Percentiles rank a stretch among this genome's conserved stretches.
Conservation (phyloP, 768 basidiomycete species). For the Pleurotus djamor region DNA sequence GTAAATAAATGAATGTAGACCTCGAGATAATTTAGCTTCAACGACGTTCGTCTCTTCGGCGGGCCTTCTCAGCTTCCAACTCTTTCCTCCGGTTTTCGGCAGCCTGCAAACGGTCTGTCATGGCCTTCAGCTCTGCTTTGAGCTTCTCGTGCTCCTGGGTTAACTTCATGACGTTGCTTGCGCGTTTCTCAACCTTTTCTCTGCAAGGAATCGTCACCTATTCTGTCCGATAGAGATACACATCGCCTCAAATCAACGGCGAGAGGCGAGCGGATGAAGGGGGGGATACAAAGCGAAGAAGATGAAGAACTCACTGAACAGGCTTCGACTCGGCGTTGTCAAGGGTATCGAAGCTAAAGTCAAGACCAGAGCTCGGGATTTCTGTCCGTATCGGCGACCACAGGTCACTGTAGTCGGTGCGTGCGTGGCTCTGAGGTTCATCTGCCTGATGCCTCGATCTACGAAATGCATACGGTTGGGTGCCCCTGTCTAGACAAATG, state of each 20-base stretch:
- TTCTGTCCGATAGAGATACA: constrained; percentile 8
- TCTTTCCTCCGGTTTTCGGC: constrained; percentile 63
- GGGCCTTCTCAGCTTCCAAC: constrained; percentile 22
- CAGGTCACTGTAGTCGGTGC: constrained; percentile 15
- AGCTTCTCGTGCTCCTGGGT: constrained; percentile 79
- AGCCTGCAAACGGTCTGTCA: constrained; percentile 73
- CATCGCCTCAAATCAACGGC: not conserved
- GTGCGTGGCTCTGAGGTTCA: constrained; percentile 13
- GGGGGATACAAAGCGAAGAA: constrained; percentile 9
- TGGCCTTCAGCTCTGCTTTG: constrained; percentile 70
- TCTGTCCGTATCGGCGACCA: constrained; percentile 38
- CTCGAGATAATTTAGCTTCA: not conserved
- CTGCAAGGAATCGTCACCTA: constrained; percentile 26
- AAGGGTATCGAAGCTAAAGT: constrained; percentile 41
- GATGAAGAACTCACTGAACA: constrained; percentile 44
- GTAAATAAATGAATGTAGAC: not conserved
- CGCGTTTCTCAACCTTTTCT: constrained; percentile 64
- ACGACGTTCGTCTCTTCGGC: constrained; percentile 20
- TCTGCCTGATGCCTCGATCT: not conserved
- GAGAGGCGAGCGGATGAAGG: not conserved
- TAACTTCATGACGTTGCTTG: constrained; percentile 74
- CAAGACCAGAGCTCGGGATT: constrained; percentile 47
- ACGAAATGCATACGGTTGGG: not conserved
- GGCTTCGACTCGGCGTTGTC: constrained; percentile 14
- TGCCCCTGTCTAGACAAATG: constrained; percentile 10